Evolutionary conservation across 2,329 filamentous ascomycete genomes (phyloP).

Genomic region (Diaporthe citri): DNA sequence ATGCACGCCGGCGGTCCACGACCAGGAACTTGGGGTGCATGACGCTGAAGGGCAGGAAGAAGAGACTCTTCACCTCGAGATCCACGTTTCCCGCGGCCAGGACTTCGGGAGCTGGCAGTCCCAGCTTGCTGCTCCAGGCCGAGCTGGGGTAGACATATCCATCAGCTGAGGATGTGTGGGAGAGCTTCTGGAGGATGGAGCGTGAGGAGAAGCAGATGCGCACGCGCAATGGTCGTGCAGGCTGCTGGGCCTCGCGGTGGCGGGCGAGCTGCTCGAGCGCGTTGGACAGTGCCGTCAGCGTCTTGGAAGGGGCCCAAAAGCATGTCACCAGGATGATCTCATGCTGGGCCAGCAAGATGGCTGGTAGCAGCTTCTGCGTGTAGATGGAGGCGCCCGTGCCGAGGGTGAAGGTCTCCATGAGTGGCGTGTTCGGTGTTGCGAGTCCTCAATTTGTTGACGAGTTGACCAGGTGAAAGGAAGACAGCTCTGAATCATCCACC

Average conservation of each 20-base stretch:
- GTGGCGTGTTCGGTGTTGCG: no score
- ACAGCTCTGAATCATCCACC: not conserved
- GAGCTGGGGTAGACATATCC: slow-evolving; percentile 73
- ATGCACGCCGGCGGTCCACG: slow-evolving; percentile 74
- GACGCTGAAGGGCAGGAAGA: slow-evolving; percentile 85
- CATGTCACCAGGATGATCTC: slow-evolving; percentile 85
- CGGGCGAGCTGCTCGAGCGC: slow-evolving; percentile 71
- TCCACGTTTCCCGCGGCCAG: slow-evolving; percentile 72
- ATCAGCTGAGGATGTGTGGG: slow-evolving; percentile 73
- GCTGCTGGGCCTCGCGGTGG: slow-evolving; percentile 25
- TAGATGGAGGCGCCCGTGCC: slow-evolving; percentile 72
- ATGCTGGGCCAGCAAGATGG: slow-evolving; percentile 68
- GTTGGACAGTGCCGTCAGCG: slow-evolving; percentile 67
- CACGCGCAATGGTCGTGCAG: slow-evolving; percentile 63
- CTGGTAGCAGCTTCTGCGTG: slow-evolving; percentile 68
- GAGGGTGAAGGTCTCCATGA: slow-evolving; percentile 59
- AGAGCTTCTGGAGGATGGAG: slow-evolving; percentile 79
- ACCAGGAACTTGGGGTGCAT: slow-evolving; percentile 90
- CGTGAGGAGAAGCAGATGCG: slow-evolving; percentile 82
- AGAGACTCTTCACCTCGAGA: slow-evolving; percentile 80
- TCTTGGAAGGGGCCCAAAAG: slow-evolving; percentile 81
- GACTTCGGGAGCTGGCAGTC: slow-evolving; percentile 68
- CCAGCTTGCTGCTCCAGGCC: slow-evolving; percentile 72
- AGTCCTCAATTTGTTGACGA: not conserved
- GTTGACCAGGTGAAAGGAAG: no score